Base-by-base conservation (phyloP, 768 basidiomycete genomes). In the Hericium coralloides region DNA sequence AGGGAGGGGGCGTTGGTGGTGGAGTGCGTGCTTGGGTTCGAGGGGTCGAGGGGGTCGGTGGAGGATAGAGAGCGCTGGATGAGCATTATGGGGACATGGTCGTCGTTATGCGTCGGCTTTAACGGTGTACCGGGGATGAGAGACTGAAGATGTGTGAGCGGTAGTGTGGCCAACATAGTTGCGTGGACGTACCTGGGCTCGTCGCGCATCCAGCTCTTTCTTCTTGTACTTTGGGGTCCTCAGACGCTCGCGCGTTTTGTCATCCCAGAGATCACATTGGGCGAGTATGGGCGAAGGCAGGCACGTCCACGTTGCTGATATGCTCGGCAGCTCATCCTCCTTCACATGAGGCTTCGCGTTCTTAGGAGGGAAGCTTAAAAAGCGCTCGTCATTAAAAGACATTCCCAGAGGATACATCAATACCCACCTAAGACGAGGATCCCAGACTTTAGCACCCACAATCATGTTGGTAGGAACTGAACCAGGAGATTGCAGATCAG, bases 191-290 rank as follows among this genome's bases (percentile, higher is more conserved):
- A 89, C 94, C 73, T 87, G 79, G 10, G 86, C 77, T 14, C 89
- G 78, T 47, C 95, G 78, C n/a, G 81, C 78, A 60, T 99, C 95
- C 17, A 98, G 69, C 60, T 95, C 89, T 63, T 85, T 84, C 70
- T 93, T 92, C 68, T 82, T 85, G 70, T 79, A 94, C 23, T 77
- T 78, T 0, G 87, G 88, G 54, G 78, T 82, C 47, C 74, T 72
- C 8, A 92, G 68, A 5, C 66, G 64, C 25, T 74, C 70, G 38
- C 91, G 78, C 4, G 71, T 62, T 8, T 69, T 64, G 43, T 81
- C 79, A 25, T 88, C 81, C 94, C 94, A 95, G 12, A 97, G 76
- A 14, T 81, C 76, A 62, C 83, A 85, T 39, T 73, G 74, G 8
- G 92, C 87, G 0, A 89, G 76, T 2, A 70, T 66, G 0, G 78